A percentile compares a stretch with the other conserved stretches of the same genome.
These are phyloP conservation scores for Passiflora organensis DNA, from an alignment of 345 rosid genomes.

Conservation along the genomic window DNA sequence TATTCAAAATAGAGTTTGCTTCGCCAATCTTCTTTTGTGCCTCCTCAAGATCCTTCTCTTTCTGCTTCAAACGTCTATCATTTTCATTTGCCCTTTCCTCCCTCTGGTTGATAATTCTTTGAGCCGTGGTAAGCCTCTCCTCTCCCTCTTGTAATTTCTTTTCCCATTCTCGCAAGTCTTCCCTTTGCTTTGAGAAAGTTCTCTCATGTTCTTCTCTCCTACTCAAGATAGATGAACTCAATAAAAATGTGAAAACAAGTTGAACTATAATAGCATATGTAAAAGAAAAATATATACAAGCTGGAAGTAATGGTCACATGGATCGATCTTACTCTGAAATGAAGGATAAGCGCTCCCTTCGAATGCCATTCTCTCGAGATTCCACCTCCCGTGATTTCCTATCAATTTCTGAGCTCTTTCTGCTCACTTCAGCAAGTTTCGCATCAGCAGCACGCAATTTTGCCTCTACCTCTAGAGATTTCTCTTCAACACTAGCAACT, in stretches of 20 bases:
- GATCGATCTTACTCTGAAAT: constrained; percentile 57
- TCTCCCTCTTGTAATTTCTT: constrained; percentile 80
- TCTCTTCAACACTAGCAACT: constrained; percentile 69
- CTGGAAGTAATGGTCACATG: background rate
- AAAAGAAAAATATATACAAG: background rate
- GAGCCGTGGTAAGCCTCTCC: constrained; percentile 63
- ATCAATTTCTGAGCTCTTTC: constrained; percentile 75
- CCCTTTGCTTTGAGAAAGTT: constrained; percentile 75
- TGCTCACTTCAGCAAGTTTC: constrained; percentile 83
- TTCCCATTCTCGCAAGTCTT: constrained; percentile 93
- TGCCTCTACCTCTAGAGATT: constrained; percentile 76
- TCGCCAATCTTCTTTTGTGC: constrained; percentile 66
- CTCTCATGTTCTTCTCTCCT: constrained; percentile 75
- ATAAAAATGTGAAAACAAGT: too few relatives aligned
- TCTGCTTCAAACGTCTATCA: constrained; percentile 61
- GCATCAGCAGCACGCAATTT: constrained; percentile 84
- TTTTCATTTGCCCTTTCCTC: constrained; percentile 87
- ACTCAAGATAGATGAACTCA: constrained; percentile 10
- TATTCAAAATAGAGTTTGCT: constrained; percentile 47
- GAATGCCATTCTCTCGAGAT: constrained; percentile 53
- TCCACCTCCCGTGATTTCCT: constrained; percentile 77
- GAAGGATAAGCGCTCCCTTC: constrained; percentile 72
- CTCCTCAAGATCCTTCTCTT: constrained; percentile 77
- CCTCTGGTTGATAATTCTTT: constrained; percentile 69
- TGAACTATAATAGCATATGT: too few relatives aligned